phyloP scores from a whole-genome alignment of 1,284 basidiomycete species.

The Neotropicomus parvogracilis region DNA sequence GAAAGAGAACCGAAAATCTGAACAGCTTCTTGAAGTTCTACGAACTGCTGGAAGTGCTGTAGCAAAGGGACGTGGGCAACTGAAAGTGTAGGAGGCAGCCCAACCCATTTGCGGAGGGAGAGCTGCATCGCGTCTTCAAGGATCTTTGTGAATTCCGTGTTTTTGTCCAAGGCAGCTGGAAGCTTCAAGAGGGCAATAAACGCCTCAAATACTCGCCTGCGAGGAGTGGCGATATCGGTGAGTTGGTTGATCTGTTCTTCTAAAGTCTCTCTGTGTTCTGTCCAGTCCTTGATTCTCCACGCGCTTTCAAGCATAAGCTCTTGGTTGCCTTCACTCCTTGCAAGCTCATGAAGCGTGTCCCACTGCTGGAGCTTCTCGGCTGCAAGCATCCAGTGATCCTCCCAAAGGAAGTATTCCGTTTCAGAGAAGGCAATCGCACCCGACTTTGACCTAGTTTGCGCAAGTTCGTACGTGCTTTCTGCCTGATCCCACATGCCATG shows the following conservation, averaged over 20 bases:
- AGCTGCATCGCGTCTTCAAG: constrained; percentile 98
- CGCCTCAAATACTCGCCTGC: constrained; percentile 93
- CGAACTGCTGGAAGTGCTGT: constrained; percentile 98
- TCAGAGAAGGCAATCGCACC: constrained; percentile 91
- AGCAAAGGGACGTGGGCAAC: constrained; percentile 91
- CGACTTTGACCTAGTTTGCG: constrained; percentile 83
- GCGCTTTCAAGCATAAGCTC: constrained; percentile 94
- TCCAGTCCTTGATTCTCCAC: constrained; percentile 95
- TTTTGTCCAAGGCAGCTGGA: constrained; percentile 65
- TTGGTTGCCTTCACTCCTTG: constrained; percentile 86
- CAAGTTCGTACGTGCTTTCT: constrained; percentile 84
- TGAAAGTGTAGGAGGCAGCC: constrained; percentile 82
- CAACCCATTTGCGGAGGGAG: constrained; percentile 94
- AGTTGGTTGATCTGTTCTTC: constrained; percentile 85
- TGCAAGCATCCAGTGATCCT: constrained; percentile 98
- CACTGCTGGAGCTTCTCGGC: constrained; percentile 98
- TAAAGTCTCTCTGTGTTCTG: constrained; percentile 72
- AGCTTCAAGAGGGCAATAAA: constrained; percentile 82
- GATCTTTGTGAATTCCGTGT: constrained; percentile 78
- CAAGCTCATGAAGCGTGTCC: constrained; percentile 94
- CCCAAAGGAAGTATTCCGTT: constrained; percentile 96
- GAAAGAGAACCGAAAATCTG: constrained; percentile 92
- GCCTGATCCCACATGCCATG: constrained; percentile 98
- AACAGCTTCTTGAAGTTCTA: constrained; percentile 95
- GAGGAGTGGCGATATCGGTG: constrained; percentile 85